Conservation (phyloP, 352 stramenopile species). For the Globisporangium cederbergense region DNA sequence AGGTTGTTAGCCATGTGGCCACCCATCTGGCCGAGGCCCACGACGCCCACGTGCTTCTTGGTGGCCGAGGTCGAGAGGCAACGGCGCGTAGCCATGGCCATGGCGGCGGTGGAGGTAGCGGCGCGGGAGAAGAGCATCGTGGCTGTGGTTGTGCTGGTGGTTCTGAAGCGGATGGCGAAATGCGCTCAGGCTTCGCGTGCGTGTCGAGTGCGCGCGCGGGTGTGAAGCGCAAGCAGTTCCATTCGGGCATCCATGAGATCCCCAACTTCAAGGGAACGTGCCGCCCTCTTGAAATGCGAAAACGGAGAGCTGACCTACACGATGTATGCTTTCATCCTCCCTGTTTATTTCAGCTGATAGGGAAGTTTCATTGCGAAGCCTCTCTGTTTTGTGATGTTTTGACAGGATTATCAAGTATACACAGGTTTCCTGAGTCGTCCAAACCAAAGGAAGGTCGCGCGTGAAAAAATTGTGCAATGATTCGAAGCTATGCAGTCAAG, state of each 20-base stretch:
- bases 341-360: no score
- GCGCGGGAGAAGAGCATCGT: conserved; percentile 8
- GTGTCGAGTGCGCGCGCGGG: conserved; percentile 2
- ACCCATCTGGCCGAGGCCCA: conserved; percentile 95
- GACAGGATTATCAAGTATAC: no score
- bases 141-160: background rate
- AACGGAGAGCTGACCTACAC: no score
- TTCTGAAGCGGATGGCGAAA: background rate
- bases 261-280: conserved; percentile 2
- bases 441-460: background rate
- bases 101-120: background rate
- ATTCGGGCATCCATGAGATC: background rate
- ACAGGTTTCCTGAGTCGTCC: background rate
- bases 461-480: no score
- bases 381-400: no score
- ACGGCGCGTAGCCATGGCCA: conserved; percentile 7
- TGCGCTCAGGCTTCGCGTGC: background rate
- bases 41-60: conserved; percentile 75
- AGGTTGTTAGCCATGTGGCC: conserved; percentile 92
- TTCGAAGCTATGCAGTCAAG: no score
- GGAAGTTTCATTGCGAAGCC: no score
- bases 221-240: background rate
- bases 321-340: no score
- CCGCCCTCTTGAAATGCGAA: background rate
- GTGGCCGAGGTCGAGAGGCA: conserved; percentile 15